These are phyloP conservation scores for Iris pallida DNA, from an alignment of 116 monocot genomes.

Conservation along the genomic window DNA sequence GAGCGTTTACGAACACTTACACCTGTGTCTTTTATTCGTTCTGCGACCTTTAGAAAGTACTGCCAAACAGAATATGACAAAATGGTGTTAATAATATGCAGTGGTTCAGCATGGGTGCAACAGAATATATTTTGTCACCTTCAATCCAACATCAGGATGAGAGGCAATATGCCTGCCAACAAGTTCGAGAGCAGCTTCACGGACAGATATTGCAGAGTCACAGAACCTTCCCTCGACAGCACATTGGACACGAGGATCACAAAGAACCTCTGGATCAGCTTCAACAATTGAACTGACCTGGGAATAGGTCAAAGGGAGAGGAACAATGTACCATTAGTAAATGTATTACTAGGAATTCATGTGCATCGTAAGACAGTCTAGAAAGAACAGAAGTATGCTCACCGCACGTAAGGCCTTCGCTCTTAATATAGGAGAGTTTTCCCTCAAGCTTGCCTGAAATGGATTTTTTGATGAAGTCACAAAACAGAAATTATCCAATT, in stretches of 20 bases:
- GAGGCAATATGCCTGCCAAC: constrained; percentile 98
- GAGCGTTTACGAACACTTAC: constrained; percentile 98
- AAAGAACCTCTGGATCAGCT: constrained; percentile 93
- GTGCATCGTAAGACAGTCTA: background rate
- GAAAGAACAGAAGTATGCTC: constrained; percentile 24
- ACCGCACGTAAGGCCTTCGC: constrained; percentile 97
- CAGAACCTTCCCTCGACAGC: constrained; percentile 99
- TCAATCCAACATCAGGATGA: constrained; percentile 95
- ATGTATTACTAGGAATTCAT: background rate
- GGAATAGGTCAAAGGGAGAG: background rate
- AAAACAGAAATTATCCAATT: background rate
- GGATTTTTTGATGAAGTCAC: background rate
- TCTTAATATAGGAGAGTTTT: constrained; percentile 84
- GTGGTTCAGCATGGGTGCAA: background rate
- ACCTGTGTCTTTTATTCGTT: constrained; percentile 97
- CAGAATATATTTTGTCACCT: constrained; percentile 44
- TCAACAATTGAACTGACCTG: constrained; percentile 97
- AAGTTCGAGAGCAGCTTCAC: constrained; percentile 99
- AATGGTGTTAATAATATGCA: background rate
- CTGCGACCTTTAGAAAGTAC: constrained; percentile 98
- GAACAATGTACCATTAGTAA: background rate
- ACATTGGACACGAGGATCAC: constrained; percentile 87
- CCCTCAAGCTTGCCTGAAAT: constrained; percentile 91
- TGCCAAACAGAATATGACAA: constrained; percentile 25
- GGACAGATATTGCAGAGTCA: constrained; percentile 96